Evolutionary conservation across 257 asterid genomes (phyloP).

Genomic region (Solanum medicagineum): DNA sequence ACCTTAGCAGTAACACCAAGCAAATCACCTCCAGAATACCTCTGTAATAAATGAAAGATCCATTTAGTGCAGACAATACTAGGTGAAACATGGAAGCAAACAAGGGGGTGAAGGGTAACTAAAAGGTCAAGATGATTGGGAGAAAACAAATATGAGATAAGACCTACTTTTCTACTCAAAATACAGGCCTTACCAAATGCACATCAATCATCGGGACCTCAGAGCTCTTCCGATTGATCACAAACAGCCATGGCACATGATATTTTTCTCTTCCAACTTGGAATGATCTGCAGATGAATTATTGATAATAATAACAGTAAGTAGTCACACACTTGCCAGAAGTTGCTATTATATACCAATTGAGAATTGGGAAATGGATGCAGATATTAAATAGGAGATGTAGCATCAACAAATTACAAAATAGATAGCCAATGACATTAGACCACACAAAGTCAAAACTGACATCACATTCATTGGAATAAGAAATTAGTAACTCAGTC

Average conservation of each 20-base stretch:
- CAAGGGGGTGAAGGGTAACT: not conserved
- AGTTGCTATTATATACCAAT: not conserved
- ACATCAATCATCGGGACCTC: constrained; percentile 94
- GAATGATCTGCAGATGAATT: constrained; percentile 61
- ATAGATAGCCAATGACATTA: not conserved
- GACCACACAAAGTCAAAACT: not conserved
- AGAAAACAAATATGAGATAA: not conserved
- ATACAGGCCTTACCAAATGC: constrained; percentile 54
- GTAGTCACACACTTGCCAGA: not conserved
- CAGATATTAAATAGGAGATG: not conserved
- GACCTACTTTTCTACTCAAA: not conserved
- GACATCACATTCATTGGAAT: not conserved
- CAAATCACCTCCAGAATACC: constrained; percentile 78
- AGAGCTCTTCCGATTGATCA: constrained; percentile 74
- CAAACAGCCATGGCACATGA: constrained; percentile 83
- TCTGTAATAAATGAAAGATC: constrained; percentile 30
- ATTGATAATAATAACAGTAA: not conserved
- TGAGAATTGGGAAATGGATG: not conserved
- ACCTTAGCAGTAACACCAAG: constrained; percentile 82
- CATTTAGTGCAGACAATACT: constrained; percentile 4
- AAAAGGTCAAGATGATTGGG: not conserved
- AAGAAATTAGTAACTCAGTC: not conserved
- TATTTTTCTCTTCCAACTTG: constrained; percentile 93
- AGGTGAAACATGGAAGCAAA: not conserved
- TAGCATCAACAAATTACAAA: not conserved